A percentile compares a stretch with the other conserved stretches of the same genome.
Evolutionary conservation across 176 grass and related monocot species (phyloP).

Genomic region (Musa beccarii): DNA sequence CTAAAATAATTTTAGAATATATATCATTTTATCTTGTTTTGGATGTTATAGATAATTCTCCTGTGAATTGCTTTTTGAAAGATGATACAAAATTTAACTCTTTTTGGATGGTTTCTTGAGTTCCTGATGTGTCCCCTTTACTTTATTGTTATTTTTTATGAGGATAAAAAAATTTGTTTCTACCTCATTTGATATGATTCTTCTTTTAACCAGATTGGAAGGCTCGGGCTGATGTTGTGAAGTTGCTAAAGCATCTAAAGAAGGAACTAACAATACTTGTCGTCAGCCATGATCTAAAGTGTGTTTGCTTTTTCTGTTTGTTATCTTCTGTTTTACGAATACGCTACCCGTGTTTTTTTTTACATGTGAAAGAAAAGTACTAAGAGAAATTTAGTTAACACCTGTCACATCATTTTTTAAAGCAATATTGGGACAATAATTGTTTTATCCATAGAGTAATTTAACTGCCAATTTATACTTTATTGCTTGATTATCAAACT

Average conservation of each 20-base stretch:
- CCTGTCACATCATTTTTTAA: background rate
- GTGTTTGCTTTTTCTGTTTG: conserved; percentile 5
- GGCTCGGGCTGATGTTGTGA: conserved; percentile 81
- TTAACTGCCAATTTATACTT: too few relatives aligned
- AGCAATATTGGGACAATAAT: too few relatives aligned
- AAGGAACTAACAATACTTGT: conserved; percentile 63
- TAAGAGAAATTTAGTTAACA: background rate
- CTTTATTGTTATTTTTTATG: background rate
- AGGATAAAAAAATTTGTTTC: background rate
- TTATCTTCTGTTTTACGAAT: background rate
- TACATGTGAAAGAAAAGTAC: background rate
- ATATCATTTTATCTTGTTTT: too few relatives aligned
- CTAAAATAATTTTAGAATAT: too few relatives aligned
- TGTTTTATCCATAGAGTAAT: too few relatives aligned
- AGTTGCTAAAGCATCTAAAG: conserved; percentile 63
- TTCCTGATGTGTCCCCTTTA: background rate
- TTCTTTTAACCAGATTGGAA: conserved; percentile 54
- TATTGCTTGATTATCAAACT: too few relatives aligned
- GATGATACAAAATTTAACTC: background rate
- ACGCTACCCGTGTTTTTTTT: background rate
- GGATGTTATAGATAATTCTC: too few relatives aligned
- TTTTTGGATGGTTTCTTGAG: background rate
- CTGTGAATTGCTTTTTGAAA: too few relatives aligned
- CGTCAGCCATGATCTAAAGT: conserved; percentile 87
- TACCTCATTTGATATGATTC: background rate